Conservation (phyloP, 176 grass and related monocot species). For the Carex cristatella region DNA sequence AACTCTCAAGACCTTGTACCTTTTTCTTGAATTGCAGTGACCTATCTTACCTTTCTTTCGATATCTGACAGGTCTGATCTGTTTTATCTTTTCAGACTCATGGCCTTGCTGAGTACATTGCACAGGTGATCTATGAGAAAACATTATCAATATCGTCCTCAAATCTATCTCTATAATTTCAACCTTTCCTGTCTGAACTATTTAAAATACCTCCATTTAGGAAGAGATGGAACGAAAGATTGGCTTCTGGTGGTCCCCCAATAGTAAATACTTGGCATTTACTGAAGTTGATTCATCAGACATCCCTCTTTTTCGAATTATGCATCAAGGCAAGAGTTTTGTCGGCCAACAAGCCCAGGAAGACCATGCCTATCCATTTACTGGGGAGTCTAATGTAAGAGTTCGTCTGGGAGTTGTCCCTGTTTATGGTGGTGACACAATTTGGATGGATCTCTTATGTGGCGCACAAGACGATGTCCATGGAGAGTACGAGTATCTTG, state of each 20-base stretch:
- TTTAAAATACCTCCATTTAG: conserved; percentile 37
- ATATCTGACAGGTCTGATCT: conserved; percentile 56
- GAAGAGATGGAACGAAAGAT: conserved; percentile 99
- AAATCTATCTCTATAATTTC: conserved; percentile 31
- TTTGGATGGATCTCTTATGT: conserved; percentile 95
- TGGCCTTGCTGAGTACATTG: conserved; percentile 91
- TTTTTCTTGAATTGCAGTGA: neutral
- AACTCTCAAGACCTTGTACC: neutral
- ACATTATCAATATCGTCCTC: conserved; percentile 15
- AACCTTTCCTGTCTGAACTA: conserved; percentile 18
- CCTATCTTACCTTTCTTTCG: conserved; percentile 25
- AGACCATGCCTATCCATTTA: conserved; percentile 94
- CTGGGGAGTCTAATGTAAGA: conserved; percentile 87
- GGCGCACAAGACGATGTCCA: conserved; percentile 38
- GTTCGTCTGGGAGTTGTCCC: conserved; percentile 78
- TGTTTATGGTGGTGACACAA: conserved; percentile 61
- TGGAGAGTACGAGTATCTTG: conserved; percentile 85
- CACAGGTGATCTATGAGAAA: conserved; percentile 52
- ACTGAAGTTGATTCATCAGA: conserved; percentile 88
- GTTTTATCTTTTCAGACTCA: conserved; percentile 82
- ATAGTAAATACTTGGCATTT: conserved; percentile 84
- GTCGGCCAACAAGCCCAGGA: conserved; percentile 83
- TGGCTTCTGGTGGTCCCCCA: conserved; percentile 99
- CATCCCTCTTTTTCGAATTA: conserved; percentile 95
- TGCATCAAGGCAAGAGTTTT: conserved; percentile 93